These are phyloP conservation scores for Cladosporium velox DNA, from an alignment of 2,329 filamentous ascomycete species.

Conservation along the genomic window DNA sequence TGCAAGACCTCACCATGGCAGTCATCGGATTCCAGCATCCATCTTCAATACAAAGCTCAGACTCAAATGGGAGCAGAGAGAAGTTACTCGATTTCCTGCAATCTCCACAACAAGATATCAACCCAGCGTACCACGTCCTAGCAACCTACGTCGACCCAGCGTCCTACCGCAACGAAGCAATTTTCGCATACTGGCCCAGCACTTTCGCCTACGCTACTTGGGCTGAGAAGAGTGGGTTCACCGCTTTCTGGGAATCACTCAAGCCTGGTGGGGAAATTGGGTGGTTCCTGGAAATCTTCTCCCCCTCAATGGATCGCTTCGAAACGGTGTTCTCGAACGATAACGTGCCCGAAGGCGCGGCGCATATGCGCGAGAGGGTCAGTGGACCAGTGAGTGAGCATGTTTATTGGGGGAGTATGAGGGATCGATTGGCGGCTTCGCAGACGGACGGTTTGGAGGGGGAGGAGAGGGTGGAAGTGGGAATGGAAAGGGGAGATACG, in stretches of 20 bases:
- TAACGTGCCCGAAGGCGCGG: conserved; percentile 43
- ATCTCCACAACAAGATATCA: conserved; percentile 25
- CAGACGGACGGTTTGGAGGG: conserved; percentile 43
- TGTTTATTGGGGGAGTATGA: conserved; percentile 52
- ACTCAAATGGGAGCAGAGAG: conserved; percentile 17
- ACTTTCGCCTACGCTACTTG: conserved; percentile 36
- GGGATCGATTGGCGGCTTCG: conserved; percentile 45
- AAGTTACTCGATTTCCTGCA: conserved; percentile 19
- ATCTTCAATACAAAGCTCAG: conserved; percentile 5
- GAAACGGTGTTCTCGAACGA: conserved; percentile 48
- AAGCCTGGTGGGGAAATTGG: conserved; percentile 33
- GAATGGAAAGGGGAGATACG: neutral
- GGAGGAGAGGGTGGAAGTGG: conserved; percentile 20
- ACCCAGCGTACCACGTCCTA: conserved; percentile 38
- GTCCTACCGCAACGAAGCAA: conserved; percentile 40
- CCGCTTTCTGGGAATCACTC: conserved; percentile 42
- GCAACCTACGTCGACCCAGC: conserved; percentile 38
- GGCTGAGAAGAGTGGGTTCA: conserved; percentile 41
- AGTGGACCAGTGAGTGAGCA: conserved; percentile 46
- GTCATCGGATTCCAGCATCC: conserved; percentile 39
- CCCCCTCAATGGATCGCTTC: conserved; percentile 46
- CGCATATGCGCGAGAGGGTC: conserved; percentile 43
- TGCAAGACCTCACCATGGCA: conserved; percentile 39
- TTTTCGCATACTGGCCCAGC: conserved; percentile 45
- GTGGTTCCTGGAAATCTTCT: conserved; percentile 49